phyloP scores from a whole-genome alignment of 2,329 filamentous ascomycete genomes.

The Xylariaceae sp. region DNA sequence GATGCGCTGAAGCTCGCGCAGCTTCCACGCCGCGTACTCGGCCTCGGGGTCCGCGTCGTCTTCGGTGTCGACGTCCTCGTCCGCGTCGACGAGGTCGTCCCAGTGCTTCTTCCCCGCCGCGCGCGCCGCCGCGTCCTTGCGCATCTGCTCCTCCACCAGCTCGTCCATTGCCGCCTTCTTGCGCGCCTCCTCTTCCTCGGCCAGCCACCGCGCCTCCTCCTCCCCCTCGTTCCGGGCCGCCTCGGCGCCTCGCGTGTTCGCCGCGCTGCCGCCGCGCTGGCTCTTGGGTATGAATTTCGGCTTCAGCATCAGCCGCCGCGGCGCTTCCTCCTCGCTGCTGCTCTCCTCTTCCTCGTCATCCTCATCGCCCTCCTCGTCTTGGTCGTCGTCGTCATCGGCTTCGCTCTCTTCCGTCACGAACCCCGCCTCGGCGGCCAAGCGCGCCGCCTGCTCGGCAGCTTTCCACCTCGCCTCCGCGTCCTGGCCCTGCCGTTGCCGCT shows the following conservation, averaged over 20 bases:
- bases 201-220: constrained; percentile 18
- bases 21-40: constrained; percentile 87
- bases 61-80: constrained; percentile 78
- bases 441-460: constrained; percentile 46
- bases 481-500: constrained; percentile 40
- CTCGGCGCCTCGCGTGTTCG: constrained; percentile 4
- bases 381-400: constrained; percentile 31
- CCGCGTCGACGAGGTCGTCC: constrained; percentile 68
- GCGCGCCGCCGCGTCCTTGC: constrained; percentile 70
- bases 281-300: constrained; percentile 60
- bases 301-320: constrained; percentile 53
- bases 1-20: constrained; percentile 83
- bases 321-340: constrained; percentile 51
- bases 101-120: constrained; percentile 76
- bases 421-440: constrained; percentile 52
- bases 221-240: constrained; percentile 17
- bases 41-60: constrained; percentile 83
- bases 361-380: constrained; percentile 33
- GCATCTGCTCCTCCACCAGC: constrained; percentile 82
- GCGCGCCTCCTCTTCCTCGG: constrained; percentile 42
- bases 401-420: constrained; percentile 54
- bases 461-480: constrained; percentile 42
- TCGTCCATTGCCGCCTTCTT: constrained; percentile 69
- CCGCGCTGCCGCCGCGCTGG: constrained; percentile 36
- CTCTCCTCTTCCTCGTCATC: constrained; percentile 41